Evolutionary conservation across 257 asterid species (phyloP).

Genomic region (Jacaranda mimosifolia): DNA sequence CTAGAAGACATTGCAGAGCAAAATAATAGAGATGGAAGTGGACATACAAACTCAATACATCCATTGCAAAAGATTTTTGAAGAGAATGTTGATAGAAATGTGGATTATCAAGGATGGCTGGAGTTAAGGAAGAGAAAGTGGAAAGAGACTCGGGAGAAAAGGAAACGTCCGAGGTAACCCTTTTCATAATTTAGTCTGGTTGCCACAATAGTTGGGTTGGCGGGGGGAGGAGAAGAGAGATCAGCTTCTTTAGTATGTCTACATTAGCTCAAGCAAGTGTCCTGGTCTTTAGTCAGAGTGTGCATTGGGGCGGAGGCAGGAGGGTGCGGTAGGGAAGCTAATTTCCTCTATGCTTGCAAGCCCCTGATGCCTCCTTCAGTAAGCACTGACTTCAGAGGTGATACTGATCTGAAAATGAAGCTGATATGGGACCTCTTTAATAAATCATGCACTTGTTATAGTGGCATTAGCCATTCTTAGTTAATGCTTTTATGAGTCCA

Average conservation of each 20-base stretch:
- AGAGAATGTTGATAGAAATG: slow-evolving; percentile 68
- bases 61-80: slow-evolving; percentile 52
- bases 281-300: neutral
- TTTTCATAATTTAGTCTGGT: slow-evolving; percentile 1
- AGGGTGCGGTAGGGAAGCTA: neutral
- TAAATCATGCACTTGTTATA: neutral
- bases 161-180: slow-evolving; percentile 88
- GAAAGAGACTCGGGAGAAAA: slow-evolving; percentile 79
- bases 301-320: neutral
- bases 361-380: neutral
- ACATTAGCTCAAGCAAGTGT: too few species aligned
- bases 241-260: too few species aligned
- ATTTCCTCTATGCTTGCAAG: neutral
- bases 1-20: slow-evolving; percentile 46
- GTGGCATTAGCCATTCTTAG: neutral
- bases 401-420: slow-evolving; percentile 13
- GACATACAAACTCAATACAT: slow-evolving; percentile 34
- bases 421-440: neutral
- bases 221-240: too few species aligned
- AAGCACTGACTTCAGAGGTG: slow-evolving; percentile 1
- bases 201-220: neutral
- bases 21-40: slow-evolving; percentile 49
- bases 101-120: slow-evolving; percentile 94
- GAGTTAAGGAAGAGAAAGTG: slow-evolving; percentile 93
- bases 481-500: slow-evolving; percentile 15